These are phyloP conservation scores for Penicillium sp. DNA, from an alignment of 2,329 filamentous ascomycete genomes.

Conservation along the genomic window DNA sequence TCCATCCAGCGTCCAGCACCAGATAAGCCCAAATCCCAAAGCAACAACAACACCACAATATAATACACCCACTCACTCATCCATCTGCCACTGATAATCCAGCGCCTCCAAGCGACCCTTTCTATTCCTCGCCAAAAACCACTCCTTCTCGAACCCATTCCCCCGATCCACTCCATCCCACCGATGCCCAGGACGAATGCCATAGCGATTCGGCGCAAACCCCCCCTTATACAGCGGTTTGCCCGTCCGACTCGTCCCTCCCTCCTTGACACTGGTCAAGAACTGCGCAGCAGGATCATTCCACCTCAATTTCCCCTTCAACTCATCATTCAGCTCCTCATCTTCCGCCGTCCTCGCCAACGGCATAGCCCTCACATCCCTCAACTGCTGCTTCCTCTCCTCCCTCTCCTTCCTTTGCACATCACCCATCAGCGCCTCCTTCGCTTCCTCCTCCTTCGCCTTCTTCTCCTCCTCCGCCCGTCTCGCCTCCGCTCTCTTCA, in stretches of 20 bases:
- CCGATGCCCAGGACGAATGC: constrained; percentile 79
- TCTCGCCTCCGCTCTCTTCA: constrained; percentile 81
- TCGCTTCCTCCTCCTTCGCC: constrained; percentile 54
- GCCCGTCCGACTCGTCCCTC: constrained; percentile 41
- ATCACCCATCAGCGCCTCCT: constrained; percentile 69
- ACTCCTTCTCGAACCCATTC: constrained; percentile 86
- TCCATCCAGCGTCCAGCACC: constrained; percentile 12
- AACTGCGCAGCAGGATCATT: constrained; percentile 88
- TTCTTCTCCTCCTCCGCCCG: constrained; percentile 65
- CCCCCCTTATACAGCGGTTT: constrained; percentile 68
- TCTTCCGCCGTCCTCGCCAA: constrained; percentile 78
- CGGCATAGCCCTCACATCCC: constrained; percentile 73
- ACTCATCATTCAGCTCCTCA: constrained; percentile 69
- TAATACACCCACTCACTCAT: constrained; percentile 56
- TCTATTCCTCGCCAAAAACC: constrained; percentile 79
- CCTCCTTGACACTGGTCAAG: constrained; percentile 46
- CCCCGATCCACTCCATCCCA: constrained; percentile 96
- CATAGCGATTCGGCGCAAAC: constrained; percentile 83
- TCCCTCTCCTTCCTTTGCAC: constrained; percentile 66
- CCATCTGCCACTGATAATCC: constrained; percentile 93
- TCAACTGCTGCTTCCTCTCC: constrained; percentile 56
- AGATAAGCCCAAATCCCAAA: too few relatives aligned
- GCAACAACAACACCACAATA: too few relatives aligned
- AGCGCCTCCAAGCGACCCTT: constrained; percentile 67
- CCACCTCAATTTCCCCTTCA: constrained; percentile 76